phyloP scores from a whole-genome alignment of 352 stramenopile species.

The Phytopythium vexans region DNA sequence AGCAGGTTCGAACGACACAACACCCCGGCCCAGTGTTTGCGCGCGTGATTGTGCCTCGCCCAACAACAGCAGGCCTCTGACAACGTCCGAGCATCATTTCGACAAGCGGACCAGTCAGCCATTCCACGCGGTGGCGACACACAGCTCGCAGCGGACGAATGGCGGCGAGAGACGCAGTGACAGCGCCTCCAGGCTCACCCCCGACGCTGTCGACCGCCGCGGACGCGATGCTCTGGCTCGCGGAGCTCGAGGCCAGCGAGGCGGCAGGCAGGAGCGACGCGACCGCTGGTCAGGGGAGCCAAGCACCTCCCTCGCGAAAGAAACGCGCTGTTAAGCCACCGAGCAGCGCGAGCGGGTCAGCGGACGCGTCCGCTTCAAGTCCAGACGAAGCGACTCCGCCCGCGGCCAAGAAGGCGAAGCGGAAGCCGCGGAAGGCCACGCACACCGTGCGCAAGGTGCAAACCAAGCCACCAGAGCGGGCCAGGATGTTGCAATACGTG shows the following conservation, averaged over 20 bases:
- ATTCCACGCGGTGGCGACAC: too few relatives aligned
- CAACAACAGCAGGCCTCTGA: constrained; percentile 2
- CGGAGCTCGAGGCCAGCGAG: constrained; percentile 1
- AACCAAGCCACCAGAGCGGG: background rate
- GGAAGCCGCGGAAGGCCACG: constrained; percentile 27
- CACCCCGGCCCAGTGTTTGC: background rate
- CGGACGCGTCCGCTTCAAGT: constrained; percentile 2
- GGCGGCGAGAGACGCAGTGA: background rate
- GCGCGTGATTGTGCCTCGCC: constrained; percentile 2
- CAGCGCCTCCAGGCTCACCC: background rate
- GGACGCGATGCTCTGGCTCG: background rate
- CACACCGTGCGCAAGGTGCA: constrained; percentile 25
- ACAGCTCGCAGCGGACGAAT: too few relatives aligned
- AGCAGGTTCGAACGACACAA: too few relatives aligned
- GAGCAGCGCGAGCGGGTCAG: background rate
- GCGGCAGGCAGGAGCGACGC: constrained; percentile 1
- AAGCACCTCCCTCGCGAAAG: background rate
- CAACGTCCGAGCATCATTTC: background rate
- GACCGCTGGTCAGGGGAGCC: background rate
- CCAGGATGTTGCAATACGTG: background rate
- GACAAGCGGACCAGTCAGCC: too few relatives aligned
- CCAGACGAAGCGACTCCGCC: background rate
- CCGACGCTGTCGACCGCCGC: background rate
- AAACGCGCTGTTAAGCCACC: background rate
- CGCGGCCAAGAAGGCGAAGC: constrained; percentile 3